Percentiles rank a stretch among this genome's conserved stretches.
Evolutionary conservation across 1,284 basidiomycete species (phyloP).

Genomic region (Leccinum solheimii): DNA sequence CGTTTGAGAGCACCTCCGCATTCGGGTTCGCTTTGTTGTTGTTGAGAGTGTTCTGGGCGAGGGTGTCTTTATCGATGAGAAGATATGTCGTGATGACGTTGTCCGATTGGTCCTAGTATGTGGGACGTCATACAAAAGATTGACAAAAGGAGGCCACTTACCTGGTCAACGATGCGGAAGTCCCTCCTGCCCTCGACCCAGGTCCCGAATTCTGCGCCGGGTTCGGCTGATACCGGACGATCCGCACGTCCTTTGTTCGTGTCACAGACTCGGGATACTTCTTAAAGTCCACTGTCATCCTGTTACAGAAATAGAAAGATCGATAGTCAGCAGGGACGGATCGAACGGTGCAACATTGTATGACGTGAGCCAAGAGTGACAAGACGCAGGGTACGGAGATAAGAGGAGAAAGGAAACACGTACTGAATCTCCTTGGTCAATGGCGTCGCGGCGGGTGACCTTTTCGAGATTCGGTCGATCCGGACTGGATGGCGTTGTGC

Average conservation of each 20-base stretch:
- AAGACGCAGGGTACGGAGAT: not conserved
- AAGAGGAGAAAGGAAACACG: conserved; percentile 28
- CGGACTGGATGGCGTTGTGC: conserved; percentile 82
- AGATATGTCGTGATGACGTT: conserved; percentile 32
- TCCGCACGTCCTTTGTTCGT: conserved; percentile 63
- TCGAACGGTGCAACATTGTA: not conserved
- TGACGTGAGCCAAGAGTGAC: not conserved
- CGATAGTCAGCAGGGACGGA: too few species aligned
- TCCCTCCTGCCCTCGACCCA: conserved; percentile 54
- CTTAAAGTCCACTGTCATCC: conserved; percentile 70
- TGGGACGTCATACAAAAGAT: not conserved
- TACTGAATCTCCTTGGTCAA: conserved; percentile 69
- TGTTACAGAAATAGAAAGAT: conserved; percentile 28
- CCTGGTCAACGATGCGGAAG: conserved; percentile 31
- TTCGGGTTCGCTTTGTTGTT: conserved; percentile 28
- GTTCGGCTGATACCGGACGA: conserved; percentile 91
- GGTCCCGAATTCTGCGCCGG: conserved; percentile 94
- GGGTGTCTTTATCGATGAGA: conserved; percentile 22
- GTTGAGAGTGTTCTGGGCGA: conserved; percentile 27
- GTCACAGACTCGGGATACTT: conserved; percentile 66
- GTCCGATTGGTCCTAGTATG: conserved; percentile 29
- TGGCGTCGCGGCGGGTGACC: conserved; percentile 66
- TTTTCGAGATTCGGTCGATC: conserved; percentile 74
- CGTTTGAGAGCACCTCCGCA: conserved; percentile 27
- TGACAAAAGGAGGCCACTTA: not conserved